These are phyloP conservation scores for Petunia hybrid DNA, from an alignment of 305 asterid species.

Conservation along the genomic window DNA sequence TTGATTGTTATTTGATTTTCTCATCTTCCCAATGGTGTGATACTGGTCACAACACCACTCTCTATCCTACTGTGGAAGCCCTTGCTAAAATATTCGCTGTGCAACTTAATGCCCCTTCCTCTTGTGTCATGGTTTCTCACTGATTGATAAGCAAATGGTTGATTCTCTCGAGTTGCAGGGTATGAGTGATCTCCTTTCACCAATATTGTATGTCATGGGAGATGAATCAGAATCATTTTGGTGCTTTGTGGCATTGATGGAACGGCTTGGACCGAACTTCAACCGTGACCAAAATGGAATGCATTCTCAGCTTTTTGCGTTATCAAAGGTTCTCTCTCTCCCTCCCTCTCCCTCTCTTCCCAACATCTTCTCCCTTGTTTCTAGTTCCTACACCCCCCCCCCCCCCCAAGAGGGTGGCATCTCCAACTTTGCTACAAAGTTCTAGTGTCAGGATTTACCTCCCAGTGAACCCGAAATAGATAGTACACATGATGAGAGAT, in stretches of 20 bases:
- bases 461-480: constrained; percentile 25
- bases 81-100: constrained; percentile 6
- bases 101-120: background rate
- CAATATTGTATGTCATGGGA: constrained; percentile 87
- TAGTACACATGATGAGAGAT: background rate
- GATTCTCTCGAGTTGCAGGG: constrained; percentile 63
- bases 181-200: constrained; percentile 99
- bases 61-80: constrained; percentile 11
- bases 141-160: constrained; percentile 20
- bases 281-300: constrained; percentile 99
- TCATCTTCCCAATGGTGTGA: constrained; percentile 13
- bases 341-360: constrained; percentile 33
- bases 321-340: constrained; percentile 73
- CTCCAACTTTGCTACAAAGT: background rate
- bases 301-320: constrained; percentile 98
- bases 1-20: constrained; percentile 10
- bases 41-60: background rate
- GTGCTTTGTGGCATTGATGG: constrained; percentile 96
- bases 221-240: constrained; percentile 97
- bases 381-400: background rate
- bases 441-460: constrained; percentile 17
- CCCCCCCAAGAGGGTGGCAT: background rate
- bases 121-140: background rate
- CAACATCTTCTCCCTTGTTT: background rate
- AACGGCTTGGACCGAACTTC: constrained; percentile 98